Percentiles rank a stretch among this genome's conserved stretches.
These are phyloP conservation scores for Acanthamoeba divionensis DNA, from an alignment of 208 protist species.

Conservation along the genomic window DNA sequence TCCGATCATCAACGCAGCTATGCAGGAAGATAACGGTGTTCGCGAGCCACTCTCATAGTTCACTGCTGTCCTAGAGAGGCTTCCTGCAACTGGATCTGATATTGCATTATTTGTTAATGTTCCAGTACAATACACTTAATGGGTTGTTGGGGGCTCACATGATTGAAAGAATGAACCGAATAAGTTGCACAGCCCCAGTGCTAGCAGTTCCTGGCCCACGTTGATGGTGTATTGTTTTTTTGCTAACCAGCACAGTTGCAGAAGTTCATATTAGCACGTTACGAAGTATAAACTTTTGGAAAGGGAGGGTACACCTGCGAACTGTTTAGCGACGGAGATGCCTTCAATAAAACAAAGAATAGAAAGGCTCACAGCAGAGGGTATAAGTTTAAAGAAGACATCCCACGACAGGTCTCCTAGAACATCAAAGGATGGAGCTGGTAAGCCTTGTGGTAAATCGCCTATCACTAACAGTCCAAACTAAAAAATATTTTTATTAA, in stretches of 20 bases:
- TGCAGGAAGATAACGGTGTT: neutral
- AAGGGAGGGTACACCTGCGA: neutral
- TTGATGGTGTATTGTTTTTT: neutral
- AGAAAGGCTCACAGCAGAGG: neutral
- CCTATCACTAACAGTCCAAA: no score
- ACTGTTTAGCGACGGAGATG: constrained; percentile 30
- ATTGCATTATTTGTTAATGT: neutral
- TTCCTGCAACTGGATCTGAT: neutral
- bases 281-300: no score
- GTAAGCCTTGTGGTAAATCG: no score
- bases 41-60: constrained; percentile 1
- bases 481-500: no score
- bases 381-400: neutral
- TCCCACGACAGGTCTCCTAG: no score
- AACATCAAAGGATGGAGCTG: no score
- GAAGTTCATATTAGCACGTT: no score
- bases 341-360: constrained; percentile 2
- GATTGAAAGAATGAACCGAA: neutral
- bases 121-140: neutral
- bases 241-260: neutral
- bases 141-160: neutral
- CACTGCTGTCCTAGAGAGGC: neutral
- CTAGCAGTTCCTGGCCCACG: neutral
- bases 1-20: neutral
- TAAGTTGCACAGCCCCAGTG: neutral